Base-by-base conservation (phyloP, 768 basidiomycete genomes). In the Tubosaeta sp. region DNA sequence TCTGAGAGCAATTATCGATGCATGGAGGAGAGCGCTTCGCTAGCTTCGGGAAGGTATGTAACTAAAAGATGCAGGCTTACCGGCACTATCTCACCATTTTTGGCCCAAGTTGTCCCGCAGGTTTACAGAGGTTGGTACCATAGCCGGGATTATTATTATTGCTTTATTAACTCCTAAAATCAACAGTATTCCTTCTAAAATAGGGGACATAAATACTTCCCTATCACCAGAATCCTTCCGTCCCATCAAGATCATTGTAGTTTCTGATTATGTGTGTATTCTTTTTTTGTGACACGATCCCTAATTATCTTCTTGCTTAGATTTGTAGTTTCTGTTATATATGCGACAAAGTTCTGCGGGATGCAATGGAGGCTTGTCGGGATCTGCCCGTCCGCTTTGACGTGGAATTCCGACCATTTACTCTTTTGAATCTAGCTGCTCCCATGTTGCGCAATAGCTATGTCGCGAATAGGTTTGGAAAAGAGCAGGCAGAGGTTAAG, bases 271-370 rank as follows among this genome's bases (percentile, higher is more conserved):
- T 51, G 68, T 68, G 41, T 18, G 58, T 45, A 27, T 32, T 2
- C 11, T 6, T 39, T 39, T 27, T 22, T 19, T 25, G 11, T n/a
- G 6, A 31, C 22, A 2, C 7, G 7, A 7, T 31, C 6, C 53
- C 42, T 13, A 11, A 11, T 22, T 18, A 13, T 13, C 8, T 34
- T 34, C 16, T 34, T n/a, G 0, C 2, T 4, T 53, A 69, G 69
- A 47, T 66, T 42, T 72, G 71, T 29, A 52, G 46, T 24, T 72
- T 71, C 58, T 74, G 73, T 55, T 74, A 71, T 54, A 54, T 73
- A 35, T 65, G 68, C 35, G 62, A 67, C 46, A 71, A 68, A 46
- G 52, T 66, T 27, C 51, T 74, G 24, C 56, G 52, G 21, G 60
- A 61, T 29, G 73, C 73, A 16, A 65, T 74, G 36, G 58, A 64